Evolutionary conservation across 225 moss, liverwort and hornwort species (phyloP).

Genomic region (Marchantia paleacea): DNA sequence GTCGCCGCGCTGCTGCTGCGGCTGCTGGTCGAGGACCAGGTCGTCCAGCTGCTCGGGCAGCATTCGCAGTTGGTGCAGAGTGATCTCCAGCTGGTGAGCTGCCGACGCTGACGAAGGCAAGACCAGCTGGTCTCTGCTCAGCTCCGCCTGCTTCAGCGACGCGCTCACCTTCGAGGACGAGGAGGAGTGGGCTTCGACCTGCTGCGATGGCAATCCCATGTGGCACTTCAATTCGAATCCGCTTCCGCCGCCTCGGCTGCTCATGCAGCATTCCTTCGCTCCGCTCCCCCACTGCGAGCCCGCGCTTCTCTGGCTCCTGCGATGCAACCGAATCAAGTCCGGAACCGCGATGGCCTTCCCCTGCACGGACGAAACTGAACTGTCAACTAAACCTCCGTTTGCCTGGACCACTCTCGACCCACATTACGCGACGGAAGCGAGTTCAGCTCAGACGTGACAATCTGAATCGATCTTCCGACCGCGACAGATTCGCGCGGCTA

Average conservation of each 20-base stretch:
- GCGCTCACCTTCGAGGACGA: conserved; percentile 13
- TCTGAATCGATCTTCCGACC: not conserved
- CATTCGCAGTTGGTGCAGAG: conserved; percentile 22
- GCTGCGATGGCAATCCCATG: conserved; percentile 17
- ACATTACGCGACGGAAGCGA: not conserved
- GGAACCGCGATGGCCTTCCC: conserved; percentile 3
- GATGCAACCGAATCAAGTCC: conserved; percentile 15
- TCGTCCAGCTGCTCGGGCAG: conserved; percentile 23
- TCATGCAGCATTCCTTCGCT: conserved; percentile 5
- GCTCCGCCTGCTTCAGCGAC: conserved; percentile 17
- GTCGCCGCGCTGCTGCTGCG: not conserved
- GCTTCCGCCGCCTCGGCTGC: not conserved
- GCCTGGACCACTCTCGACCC: not conserved
- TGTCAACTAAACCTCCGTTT: not conserved
- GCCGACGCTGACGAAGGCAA: conserved; percentile 15
- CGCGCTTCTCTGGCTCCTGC: not conserved
- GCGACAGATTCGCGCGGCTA: not conserved
- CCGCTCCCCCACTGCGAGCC: conserved; percentile 8
- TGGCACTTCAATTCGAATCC: conserved; percentile 16
- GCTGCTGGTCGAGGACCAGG: not conserved
- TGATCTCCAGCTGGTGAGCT: conserved; percentile 34
- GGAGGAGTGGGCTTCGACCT: conserved; percentile 1
- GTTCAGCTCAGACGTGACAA: not conserved
- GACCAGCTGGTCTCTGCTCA: conserved; percentile 11
- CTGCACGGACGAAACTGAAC: not conserved